Evolutionary conservation across 495 filamentous ascomycete genomes (phyloP), one percentile per base, ranked within the genome.

Genomic region (Terfezia boudieri): DNA sequence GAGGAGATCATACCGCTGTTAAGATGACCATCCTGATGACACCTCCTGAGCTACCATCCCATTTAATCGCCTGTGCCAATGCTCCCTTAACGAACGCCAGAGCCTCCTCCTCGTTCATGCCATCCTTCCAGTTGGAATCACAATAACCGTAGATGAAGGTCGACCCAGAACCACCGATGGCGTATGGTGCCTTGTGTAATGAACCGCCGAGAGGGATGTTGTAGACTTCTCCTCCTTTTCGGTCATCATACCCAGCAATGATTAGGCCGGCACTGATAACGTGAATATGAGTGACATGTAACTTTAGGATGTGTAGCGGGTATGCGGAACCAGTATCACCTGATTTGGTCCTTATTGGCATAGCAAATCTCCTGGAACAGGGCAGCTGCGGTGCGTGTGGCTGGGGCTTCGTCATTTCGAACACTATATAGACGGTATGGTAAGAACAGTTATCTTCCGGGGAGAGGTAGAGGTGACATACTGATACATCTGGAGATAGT

Each of bases 141-240:
- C 90, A 96, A 72, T 88, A 95, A 59, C 90, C 90, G 72, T 94
- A 96, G 70, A 98, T 98, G 73, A 96, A 98, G 51, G 90, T 96
- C 61, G 89, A 95, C 12, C 90, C 90, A 9, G 88, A 95, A 52
- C 90, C 90, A 60, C 92, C 89, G 59, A 98, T 98, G 41, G 92
- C 76, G 63, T 94, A 98, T 11, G 87, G 64, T 68, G 96, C 88
- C 73, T 94, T 94, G 78, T 98, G 90, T 57, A 98, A 77, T 32
- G 90, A 96, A 53, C 90, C 92, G 66, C 90, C 92, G 49, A 96
- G 74, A 2, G 90, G 92, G 64, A 98, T 96, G 65, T 84, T 86
- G 70, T 94, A 98, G 36, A 96, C 89, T 64, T 94, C 86, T 49
- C 90, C 90, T 53, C 90, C 90, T 66, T 94, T 84, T 64, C 83